Evolutionary conservation across 1,284 basidiomycete genomes (phyloP), one percentile per base, ranked within the genome.

Genomic region (Ceratobasidium sp.): DNA sequence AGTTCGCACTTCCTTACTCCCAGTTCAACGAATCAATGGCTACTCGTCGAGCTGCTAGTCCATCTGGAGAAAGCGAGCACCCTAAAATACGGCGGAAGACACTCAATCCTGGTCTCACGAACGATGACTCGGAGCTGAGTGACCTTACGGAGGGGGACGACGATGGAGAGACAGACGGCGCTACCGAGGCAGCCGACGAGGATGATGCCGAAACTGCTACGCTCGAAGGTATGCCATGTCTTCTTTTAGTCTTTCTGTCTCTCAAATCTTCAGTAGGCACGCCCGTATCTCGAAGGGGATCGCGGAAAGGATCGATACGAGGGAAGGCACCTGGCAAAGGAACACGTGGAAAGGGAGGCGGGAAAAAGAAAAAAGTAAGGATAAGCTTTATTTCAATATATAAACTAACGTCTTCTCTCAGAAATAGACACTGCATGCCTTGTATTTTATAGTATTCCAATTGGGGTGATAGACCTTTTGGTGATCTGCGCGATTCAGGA

Each of bases 1-100:
- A 74, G 41, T 77, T 73, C 63, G 52, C 62, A 14, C 75, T 77
- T n/a, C 75, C 76, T 28, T 59, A 75, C n/a, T 46, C 58, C n/a
- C 67, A 74, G 47, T 75, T 70, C 47, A 54, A 73, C 14, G 47
- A 62, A 26, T 30, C 73, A 18, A 66, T 73, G 50, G 28, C 63
- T 46, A 35, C 38, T n/a, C 73, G 73, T 43, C 61, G 72, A 44
- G 64, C 62, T 41, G 73, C 49, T 49, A 72, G 57, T 30, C 55
- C 55, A 62, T 26, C 23, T 46, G 58, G 64, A 73, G 46, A 59
- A 32, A 58, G 47, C 49, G 63, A 73, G 35, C 38, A 43, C 26
- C 23, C 50, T 18, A 67, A 55, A 70, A 49, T 52, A 58, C 67
- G 61, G 7, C 72, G 43, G 26, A 49, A 66, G 44, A 58, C 74